These are phyloP conservation scores for Gilbertella persicaria DNA, from an alignment of 371 early-diverging fungal genomes.

Conservation along the genomic window DNA sequence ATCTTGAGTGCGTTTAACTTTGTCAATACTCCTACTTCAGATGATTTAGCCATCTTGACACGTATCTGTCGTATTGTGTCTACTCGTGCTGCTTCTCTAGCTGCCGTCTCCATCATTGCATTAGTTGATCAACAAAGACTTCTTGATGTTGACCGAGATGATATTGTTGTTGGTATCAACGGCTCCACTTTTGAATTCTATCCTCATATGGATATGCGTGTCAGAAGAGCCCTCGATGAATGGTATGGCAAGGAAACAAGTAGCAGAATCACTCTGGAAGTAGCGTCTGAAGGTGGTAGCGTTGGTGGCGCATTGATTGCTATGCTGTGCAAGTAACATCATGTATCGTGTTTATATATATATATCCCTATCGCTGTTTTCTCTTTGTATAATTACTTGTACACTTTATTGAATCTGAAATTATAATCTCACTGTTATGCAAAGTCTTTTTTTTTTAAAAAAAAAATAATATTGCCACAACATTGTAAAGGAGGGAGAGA, in stretches of 20 bases:
- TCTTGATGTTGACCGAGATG: slow-evolving; percentile 7
- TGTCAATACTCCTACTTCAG: slow-evolving; percentile 30
- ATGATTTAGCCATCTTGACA: slow-evolving; percentile 37
- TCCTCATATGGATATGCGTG: slow-evolving; percentile 37
- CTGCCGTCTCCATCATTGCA: slow-evolving; percentile 41
- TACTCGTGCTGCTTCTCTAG: slow-evolving; percentile 43
- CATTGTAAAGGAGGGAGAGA: no score
- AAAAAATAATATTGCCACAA: no score
- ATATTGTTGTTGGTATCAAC: slow-evolving; percentile 45
- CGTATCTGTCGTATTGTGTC: slow-evolving; percentile 40
- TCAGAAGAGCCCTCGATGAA: slow-evolving; percentile 30
- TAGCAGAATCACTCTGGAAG: slow-evolving; percentile 32
- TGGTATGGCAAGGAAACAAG: slow-evolving; percentile 40
- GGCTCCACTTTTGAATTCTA: slow-evolving; percentile 50
- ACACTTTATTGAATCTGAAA: no score
- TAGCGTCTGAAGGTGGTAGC: slow-evolving; percentile 49
- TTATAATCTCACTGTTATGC: no score
- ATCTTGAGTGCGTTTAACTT: slow-evolving; percentile 22
- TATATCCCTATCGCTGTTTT: background rate
- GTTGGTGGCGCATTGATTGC: slow-evolving; percentile 53
- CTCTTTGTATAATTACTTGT: background rate
- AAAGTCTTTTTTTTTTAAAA: background rate
- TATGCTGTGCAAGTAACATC: slow-evolving; percentile 45
- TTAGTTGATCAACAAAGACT: slow-evolving; percentile 37
- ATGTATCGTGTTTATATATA: background rate